Conservation (phyloP, 73 alveolate genomes). For the Paramecium primaurelia region DNA sequence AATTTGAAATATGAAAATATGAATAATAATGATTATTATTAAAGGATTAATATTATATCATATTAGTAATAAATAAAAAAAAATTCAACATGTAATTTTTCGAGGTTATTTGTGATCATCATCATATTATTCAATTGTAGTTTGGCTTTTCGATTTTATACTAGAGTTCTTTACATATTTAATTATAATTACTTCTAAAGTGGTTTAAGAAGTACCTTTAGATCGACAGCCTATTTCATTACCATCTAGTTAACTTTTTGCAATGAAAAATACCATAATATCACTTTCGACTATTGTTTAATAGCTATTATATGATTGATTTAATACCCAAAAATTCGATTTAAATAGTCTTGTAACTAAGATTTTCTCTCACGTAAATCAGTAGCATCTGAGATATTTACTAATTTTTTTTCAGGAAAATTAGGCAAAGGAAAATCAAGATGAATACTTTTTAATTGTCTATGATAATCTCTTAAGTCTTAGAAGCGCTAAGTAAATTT, state of each 20-base stretch:
- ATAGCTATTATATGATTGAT: neutral
- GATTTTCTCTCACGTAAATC: neutral
- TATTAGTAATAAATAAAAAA: neutral
- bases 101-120: constrained; percentile 1
- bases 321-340: neutral
- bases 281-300: neutral
- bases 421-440: neutral
- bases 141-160: neutral
- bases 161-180: neutral
- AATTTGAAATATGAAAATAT: too few species aligned
- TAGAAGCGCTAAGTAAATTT: neutral
- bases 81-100: constrained; percentile 17
- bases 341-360: neutral
- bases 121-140: neutral
- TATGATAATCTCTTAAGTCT: constrained; percentile 7
- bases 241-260: constrained; percentile 17
- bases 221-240: constrained; percentile 46
- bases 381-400: neutral
- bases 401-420: neutral
- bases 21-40: too few species aligned
- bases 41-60: neutral
- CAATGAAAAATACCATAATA: neutral
- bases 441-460: neutral
- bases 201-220: neutral
- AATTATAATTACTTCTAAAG: neutral